Base-by-base conservation (phyloP, 805 yeast species). In the Komagataella populi region DNA sequence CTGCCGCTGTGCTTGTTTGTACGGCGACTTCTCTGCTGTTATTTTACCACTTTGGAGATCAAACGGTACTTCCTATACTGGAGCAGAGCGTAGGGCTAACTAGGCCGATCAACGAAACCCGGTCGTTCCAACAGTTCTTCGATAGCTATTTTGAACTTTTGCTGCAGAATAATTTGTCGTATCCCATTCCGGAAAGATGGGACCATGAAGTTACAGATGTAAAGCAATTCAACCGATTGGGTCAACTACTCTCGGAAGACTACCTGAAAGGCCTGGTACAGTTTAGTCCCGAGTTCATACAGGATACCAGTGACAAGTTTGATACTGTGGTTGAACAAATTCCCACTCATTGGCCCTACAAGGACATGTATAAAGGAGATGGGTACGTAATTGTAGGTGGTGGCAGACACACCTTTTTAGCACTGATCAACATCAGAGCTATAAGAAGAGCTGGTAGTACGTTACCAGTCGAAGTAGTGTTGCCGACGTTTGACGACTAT, bases 361-460 rank as follows among this genome's bases (percentile, higher is more conserved):
- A 55, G 14, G 20, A 52, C 4, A 63, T 64, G 47, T 66, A 65
- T 53, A 51, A 53, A 5, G 70, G 70, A 36, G 56, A 59, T 50
- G 70, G 91, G 78, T 23, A 80, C 72, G 83, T 84, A 1, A 78
- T 78, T 59, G 89, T 86, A 24, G 95, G 91, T 43, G 95, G 95
- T 46, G 93, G 90, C 3, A 77, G 76, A 57, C 84, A 80, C 64
- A 80, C 85, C 55, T 83, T 91, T 75, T 71, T 83, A 58, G 78
- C 87, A 4, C 66, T 84, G 45, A 68, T 84, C 22, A 78, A 87
- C 7, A 74, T 87, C 51, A 76, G 76, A 58, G 73, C 82, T 54
- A 64, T 88, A 49, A 70, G 96, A 59, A 77, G 80, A 45, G 69
- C 75, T 6, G 88, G 91, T 2, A 79, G 85, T 2, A 72, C 71